A percentile compares a stretch with the other conserved stretches of the same genome.
These are phyloP conservation scores for Entomophthora muscae DNA, from an alignment of 371 early-diverging fungal species.

Conservation along the genomic window DNA sequence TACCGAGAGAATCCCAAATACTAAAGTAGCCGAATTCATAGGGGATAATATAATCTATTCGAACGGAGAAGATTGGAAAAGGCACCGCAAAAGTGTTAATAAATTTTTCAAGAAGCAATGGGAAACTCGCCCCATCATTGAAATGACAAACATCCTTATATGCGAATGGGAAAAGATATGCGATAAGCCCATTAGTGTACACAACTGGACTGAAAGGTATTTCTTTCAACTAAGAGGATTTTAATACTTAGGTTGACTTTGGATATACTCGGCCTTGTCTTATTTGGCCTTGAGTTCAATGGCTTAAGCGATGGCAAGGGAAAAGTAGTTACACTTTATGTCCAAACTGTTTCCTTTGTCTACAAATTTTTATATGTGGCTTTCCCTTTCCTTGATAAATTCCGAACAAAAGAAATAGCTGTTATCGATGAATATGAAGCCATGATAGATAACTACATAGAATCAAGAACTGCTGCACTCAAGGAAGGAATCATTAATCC, in stretches of 20 bases:
- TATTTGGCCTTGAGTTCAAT: constrained; percentile 8
- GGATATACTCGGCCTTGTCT: not conserved
- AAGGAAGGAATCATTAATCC: not conserved
- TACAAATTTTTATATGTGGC: not conserved
- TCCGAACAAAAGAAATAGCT: not conserved
- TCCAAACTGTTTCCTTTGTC: not conserved
- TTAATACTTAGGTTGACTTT: constrained; percentile 3
- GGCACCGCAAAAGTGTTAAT: not conserved
- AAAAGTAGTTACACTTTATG: not conserved
- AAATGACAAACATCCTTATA: not conserved
- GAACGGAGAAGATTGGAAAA: constrained; percentile 5
- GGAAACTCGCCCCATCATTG: not conserved
- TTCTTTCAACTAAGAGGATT: not conserved
- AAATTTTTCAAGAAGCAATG: constrained; percentile 6
- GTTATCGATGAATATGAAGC: not conserved
- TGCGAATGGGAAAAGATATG: not conserved
- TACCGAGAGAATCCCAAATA: not conserved
- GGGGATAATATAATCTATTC: constrained; percentile 7
- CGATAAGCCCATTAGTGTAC: not conserved
- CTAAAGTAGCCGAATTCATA: not conserved
- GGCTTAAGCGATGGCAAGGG: not conserved
- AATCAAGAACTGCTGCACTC: not conserved
- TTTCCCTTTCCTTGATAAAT: constrained; percentile 2
- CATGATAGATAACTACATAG: not conserved
- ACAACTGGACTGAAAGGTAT: constrained; percentile 2